Base-by-base conservation (phyloP, 2,329 filamentous ascomycete genomes). In the Epichloe typhina region DNA sequence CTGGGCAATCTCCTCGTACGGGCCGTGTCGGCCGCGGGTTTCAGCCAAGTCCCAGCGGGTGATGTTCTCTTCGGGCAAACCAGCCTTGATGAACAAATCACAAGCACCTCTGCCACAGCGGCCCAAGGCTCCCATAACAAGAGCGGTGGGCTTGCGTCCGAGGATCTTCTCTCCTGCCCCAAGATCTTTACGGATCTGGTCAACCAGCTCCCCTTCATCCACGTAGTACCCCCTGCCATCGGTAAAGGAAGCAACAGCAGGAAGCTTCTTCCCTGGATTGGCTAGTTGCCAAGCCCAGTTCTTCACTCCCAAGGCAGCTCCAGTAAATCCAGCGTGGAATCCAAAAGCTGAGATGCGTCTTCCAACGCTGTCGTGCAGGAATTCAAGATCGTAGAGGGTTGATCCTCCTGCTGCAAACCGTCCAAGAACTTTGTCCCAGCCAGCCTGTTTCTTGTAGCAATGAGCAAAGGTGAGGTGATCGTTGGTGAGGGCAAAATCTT, bases 101-200 rank as follows among this genome's bases (percentile, higher is more conserved):
- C 91, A 82, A 19, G 90, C 90, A 54, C 91, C 91, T 44, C 77
- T 80, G 51, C 90, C 89, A 63, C 90, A 96, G 57, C 90, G 82
- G 40, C 86, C 84, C n/a, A 85, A 73, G 2, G 80, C 88, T 56
- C 91, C 91, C 56, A 96, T 91, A 49, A 96, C 82, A 53, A 97
- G 79, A 53, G 89, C 80, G 13, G 40, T 55, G 79, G 79, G 89
- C 59, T 86, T 82, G 31, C 67, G 66, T 61, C 79, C 78, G 26
- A 95, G 72, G 39, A 80, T 76, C 61, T 80, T 77, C 74, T 87
- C 86, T 57, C 94, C 82, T 59, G 89, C 80, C 39, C 74, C 69
- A 52, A 94, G 37, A 55, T 58, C 46, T 53, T 54, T 21, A 62
- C 80, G 58, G 95, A 74, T 51, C 63, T 60, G 5, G 55, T 57